A percentile compares a stretch with the other conserved stretches of the same genome.
phyloP scores from a whole-genome alignment of 169 alveolate species.

The Cyclospora cayetanensis region DNA sequence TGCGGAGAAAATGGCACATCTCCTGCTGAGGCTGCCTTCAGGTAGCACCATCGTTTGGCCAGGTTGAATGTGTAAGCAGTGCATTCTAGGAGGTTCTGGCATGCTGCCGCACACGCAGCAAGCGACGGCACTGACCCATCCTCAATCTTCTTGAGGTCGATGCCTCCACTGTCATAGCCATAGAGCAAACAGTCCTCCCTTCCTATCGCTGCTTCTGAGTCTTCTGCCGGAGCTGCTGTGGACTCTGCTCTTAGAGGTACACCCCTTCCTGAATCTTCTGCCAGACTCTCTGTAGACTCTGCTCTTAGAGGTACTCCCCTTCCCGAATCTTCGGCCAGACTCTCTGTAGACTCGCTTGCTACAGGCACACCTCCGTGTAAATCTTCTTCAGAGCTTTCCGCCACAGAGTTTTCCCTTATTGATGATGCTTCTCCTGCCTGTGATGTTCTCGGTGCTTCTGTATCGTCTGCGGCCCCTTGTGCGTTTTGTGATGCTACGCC shows the following conservation, averaged over 20 bases:
- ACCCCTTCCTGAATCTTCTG: constrained; percentile 6
- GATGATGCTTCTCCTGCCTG: neutral
- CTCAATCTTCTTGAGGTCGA: neutral
- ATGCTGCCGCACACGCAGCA: constrained; percentile 39
- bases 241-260: no score
- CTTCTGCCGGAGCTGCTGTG: constrained; percentile 29
- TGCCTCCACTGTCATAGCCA: neutral
- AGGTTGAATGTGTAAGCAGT: neutral
- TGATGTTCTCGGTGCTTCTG: neutral
- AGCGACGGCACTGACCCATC: neutral
- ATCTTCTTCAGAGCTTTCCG: neutral
- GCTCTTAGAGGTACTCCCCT: no score
- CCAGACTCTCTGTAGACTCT: neutral
- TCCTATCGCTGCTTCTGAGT: neutral
- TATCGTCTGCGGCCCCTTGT: neutral
- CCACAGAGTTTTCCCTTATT: no score
- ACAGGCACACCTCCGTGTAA: no score
- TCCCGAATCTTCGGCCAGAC: neutral
- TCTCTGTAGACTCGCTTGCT: neutral
- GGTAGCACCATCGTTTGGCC: neutral
- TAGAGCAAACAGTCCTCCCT: neutral
- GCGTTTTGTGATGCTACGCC: neutral
- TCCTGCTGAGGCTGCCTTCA: neutral
- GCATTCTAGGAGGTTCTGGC: neutral
- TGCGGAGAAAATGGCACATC: neutral